Evolutionary conservation across 331 rosid species (phyloP).

Genomic region (Quercus lobata): DNA sequence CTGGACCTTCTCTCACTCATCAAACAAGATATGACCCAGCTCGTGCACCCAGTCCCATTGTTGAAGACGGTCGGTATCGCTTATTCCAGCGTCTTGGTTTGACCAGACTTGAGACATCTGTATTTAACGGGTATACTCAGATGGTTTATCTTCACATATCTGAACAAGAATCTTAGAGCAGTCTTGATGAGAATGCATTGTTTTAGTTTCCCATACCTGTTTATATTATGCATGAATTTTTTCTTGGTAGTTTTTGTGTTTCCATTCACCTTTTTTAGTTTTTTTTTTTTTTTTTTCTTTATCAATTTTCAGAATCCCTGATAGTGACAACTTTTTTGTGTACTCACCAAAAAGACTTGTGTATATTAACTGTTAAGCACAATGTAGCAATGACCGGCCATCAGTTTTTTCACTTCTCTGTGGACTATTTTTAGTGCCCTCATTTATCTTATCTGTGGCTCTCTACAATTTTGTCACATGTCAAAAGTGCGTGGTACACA

Average conservation of each 20-base stretch:
- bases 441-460: background rate
- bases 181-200: slow-evolving; percentile 28
- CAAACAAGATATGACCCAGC: slow-evolving; percentile 97
- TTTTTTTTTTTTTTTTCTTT: background rate
- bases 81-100: slow-evolving; percentile 81
- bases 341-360: background rate
- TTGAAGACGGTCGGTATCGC: slow-evolving; percentile 92
- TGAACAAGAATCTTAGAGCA: slow-evolving; percentile 47
- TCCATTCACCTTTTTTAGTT: background rate
- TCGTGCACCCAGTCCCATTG: slow-evolving; percentile 70
- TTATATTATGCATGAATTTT: slow-evolving; percentile 37
- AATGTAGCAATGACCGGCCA: background rate
- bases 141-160: slow-evolving; percentile 96
- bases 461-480: background rate
- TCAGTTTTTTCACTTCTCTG: background rate
- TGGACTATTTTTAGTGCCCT: background rate
- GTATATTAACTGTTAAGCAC: background rate
- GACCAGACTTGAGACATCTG: slow-evolving; percentile 60
- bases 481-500: background rate
- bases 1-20: slow-evolving; percentile 98
- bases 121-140: slow-evolving; percentile 97
- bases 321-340: background rate
- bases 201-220: slow-evolving; percentile 37
- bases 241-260: background rate
- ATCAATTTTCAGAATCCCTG: background rate